Percentiles rank a stretch among this genome's conserved stretches.
Conservation (phyloP, 2,329 filamentous ascomycete species). For the Talaromyces sp. region DNA sequence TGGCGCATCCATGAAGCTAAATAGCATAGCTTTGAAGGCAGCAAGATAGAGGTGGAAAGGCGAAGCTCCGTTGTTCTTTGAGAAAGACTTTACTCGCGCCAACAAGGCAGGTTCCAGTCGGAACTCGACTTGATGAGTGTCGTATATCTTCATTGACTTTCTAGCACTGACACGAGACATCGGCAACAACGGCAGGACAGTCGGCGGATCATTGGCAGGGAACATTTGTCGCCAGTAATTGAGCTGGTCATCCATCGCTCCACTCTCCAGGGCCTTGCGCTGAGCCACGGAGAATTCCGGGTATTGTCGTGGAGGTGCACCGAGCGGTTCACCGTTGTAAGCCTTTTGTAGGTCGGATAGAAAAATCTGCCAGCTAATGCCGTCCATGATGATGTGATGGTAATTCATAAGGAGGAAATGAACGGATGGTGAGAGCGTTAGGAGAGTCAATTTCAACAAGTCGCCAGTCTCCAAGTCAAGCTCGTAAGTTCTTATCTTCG, state of each 20-base stretch:
- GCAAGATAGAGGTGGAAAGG: conserved; percentile 48
- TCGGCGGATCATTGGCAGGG: conserved; percentile 18
- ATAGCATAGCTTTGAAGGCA: conserved; percentile 39
- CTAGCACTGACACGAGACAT: conserved; percentile 24
- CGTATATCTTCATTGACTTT: background rate
- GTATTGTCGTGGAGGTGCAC: conserved; percentile 34
- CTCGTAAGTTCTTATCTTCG: conserved; percentile 22
- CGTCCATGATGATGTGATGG: conserved; percentile 52
- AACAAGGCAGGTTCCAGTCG: background rate
- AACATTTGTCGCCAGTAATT: conserved; percentile 35
- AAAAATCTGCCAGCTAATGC: conserved; percentile 41
- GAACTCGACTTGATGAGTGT: background rate
- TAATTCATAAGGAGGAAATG: conserved; percentile 42
- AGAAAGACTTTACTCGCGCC: background rate
- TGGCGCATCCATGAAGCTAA: conserved; percentile 32
- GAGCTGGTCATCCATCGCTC: conserved; percentile 31
- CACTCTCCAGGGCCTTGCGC: conserved; percentile 20
- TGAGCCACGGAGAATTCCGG: conserved; percentile 32
- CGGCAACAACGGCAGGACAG: conserved; percentile 34
- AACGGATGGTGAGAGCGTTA: conserved; percentile 29
- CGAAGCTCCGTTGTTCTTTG: background rate
- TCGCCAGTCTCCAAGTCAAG: conserved; percentile 38
- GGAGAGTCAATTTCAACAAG: conserved; percentile 31
- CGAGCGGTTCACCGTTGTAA: conserved; percentile 30
- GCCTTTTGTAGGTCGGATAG: conserved; percentile 17